Evolutionary conservation across 108 stramenopile species (phyloP).

Genomic region (Epipyxis sp.): DNA sequence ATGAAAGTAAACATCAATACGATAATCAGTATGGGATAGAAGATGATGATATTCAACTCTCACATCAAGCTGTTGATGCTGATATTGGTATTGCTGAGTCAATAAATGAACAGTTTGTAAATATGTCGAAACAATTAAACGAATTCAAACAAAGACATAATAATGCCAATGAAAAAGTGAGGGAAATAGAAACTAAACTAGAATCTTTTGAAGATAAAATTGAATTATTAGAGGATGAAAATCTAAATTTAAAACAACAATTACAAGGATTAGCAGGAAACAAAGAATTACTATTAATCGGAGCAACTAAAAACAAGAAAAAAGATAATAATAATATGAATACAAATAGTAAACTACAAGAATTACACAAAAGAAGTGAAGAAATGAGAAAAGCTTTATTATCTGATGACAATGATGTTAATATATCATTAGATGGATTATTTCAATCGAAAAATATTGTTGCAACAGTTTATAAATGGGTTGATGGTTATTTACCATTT

Average conservation of each 20-base stretch:
- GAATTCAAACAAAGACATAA: neutral
- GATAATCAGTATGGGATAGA: too few species aligned
- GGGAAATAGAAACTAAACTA: neutral
- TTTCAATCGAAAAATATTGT: neutral
- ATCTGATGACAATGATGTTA: neutral
- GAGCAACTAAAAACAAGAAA: neutral
- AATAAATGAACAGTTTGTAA: too few species aligned
- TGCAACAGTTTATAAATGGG: neutral
- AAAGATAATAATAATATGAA: neutral
- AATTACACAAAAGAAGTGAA: neutral
- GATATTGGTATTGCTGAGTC: too few species aligned
- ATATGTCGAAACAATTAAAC: conserved; percentile 15
- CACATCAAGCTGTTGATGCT: too few species aligned
- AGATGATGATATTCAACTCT: too few species aligned
- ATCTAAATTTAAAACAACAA: neutral
- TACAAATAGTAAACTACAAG: neutral
- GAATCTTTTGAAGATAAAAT: neutral
- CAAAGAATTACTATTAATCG: neutral
- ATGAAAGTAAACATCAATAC: too few species aligned
- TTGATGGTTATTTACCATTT: neutral
- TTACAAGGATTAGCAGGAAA: too few species aligned
- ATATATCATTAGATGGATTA: neutral
- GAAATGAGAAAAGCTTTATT: conserved; percentile 3
- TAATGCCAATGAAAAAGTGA: neutral
- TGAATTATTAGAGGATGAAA: neutral